Conservation (phyloP, 2,329 filamentous ascomycete genomes). For the Phialophora expanda region DNA sequence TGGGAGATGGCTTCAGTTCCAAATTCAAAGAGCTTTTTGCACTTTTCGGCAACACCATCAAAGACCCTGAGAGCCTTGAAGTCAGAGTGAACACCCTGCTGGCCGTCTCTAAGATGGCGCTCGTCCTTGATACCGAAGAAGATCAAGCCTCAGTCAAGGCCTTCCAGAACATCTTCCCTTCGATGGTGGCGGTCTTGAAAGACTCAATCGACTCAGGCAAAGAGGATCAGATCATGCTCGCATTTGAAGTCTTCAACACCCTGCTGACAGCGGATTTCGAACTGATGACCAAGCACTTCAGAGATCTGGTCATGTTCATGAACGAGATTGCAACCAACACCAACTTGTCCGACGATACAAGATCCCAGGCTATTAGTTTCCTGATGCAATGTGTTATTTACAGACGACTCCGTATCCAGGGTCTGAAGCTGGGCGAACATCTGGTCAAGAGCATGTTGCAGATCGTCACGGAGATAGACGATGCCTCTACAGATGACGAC, state of each 20-base stretch:
- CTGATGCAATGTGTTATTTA: slow-evolving; percentile 90
- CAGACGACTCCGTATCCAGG: slow-evolving; percentile 94
- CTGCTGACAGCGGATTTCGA: slow-evolving; percentile 87
- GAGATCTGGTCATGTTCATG: slow-evolving; percentile 92
- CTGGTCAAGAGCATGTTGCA: slow-evolving; percentile 86
- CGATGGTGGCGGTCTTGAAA: slow-evolving; percentile 90
- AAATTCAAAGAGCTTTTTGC: slow-evolving; percentile 79
- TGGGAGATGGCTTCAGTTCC: slow-evolving; percentile 81
- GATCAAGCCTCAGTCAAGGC: slow-evolving; percentile 73
- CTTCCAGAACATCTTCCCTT: slow-evolving; percentile 80
- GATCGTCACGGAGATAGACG: slow-evolving; percentile 83
- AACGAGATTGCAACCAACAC: slow-evolving; percentile 80
- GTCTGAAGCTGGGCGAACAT: slow-evolving; percentile 81
- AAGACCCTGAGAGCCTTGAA: slow-evolving; percentile 86
- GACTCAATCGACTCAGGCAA: slow-evolving; percentile 77
- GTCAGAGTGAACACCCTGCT: slow-evolving; percentile 95
- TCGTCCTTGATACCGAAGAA: slow-evolving; percentile 87
- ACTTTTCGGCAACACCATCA: slow-evolving; percentile 84
- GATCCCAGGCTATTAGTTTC: slow-evolving; percentile 90
- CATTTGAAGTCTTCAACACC: slow-evolving; percentile 97
- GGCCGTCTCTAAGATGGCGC: slow-evolving; percentile 83
- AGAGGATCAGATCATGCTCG: slow-evolving; percentile 85
- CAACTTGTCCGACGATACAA: slow-evolving; percentile 79
- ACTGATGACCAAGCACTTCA: slow-evolving; percentile 82
- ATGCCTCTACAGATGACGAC: slow-evolving; percentile 69